A percentile compares a stretch with the other conserved stretches of the same genome.
Conservation (phyloP, 2,329 filamentous ascomycete genomes). For the Sclerotiophoma versabilis region DNA sequence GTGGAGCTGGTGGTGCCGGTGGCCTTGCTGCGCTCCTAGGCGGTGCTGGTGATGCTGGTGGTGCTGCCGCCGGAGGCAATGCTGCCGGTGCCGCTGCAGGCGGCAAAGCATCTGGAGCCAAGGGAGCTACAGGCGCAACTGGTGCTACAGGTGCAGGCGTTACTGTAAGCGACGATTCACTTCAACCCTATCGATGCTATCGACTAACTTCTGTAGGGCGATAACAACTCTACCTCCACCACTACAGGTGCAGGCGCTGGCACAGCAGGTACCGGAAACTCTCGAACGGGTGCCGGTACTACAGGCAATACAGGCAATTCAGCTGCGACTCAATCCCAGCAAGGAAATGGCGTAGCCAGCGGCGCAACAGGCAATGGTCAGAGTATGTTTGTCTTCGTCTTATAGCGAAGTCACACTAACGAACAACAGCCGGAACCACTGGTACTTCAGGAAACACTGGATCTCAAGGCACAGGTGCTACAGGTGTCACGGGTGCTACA, state of each 20-base stretch:
- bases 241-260: slow-evolving; percentile 1
- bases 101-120: neutral
- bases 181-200: neutral
- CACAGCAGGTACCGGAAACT: neutral
- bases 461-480: neutral
- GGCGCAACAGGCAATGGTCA: neutral
- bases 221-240: slow-evolving; percentile 10
- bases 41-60: slow-evolving; percentile 9
- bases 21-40: slow-evolving; percentile 17
- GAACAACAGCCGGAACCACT: neutral
- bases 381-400: neutral
- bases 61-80: neutral
- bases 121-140: neutral
- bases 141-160: slow-evolving; percentile 5
- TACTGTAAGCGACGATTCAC: neutral
- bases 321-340: neutral
- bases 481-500: neutral
- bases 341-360: slow-evolving; percentile 1
- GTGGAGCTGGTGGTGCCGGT: slow-evolving; percentile 13
- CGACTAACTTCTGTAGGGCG: slow-evolving; percentile 1
- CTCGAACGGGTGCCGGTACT: neutral
- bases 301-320: neutral
- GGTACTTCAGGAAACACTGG: neutral
- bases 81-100: slow-evolving; percentile 1
- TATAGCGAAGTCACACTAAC: neutral